phyloP scores from a whole-genome alignment of 2,329 filamentous ascomycete genomes.

The Arthrobotrys conoides region DNA sequence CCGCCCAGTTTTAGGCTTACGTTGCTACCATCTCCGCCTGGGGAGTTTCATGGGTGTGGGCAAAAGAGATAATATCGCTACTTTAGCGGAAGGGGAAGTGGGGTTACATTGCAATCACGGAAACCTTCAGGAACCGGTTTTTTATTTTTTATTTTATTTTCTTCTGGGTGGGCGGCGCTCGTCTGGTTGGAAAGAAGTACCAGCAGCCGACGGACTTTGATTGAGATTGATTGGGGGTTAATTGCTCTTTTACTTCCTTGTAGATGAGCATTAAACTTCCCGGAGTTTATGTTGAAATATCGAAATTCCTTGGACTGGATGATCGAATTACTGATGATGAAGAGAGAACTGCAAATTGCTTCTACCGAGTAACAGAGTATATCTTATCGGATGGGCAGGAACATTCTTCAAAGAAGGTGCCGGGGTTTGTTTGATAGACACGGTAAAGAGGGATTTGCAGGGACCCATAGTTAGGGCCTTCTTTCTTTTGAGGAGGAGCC shows the following conservation, averaged over 20 bases:
- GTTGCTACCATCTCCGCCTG: conserved; percentile 19
- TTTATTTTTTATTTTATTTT: background rate
- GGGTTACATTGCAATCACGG: conserved; percentile 41
- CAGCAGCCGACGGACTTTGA: conserved; percentile 19
- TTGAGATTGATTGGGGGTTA: conserved; percentile 38
- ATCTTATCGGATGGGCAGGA: conserved; percentile 48
- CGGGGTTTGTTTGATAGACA: conserved; percentile 59
- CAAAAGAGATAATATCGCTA: background rate
- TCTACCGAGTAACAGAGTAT: conserved; percentile 3
- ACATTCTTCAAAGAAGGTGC: conserved; percentile 11
- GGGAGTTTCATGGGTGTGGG: conserved; percentile 17
- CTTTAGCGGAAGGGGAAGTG: conserved; percentile 26
- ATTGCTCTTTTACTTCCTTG: conserved; percentile 1
- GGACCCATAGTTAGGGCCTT: background rate
- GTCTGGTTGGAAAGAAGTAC: conserved; percentile 28
- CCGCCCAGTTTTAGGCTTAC: conserved; percentile 27
- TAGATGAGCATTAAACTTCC: conserved; percentile 17
- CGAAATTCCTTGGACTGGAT: background rate
- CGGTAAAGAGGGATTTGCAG: conserved; percentile 50
- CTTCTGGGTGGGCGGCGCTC: conserved; percentile 23
- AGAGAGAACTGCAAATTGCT: conserved; percentile 14
- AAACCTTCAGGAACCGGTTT: conserved; percentile 5
- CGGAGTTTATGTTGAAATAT: background rate
- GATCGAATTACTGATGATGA: conserved; percentile 12
- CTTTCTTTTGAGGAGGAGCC: background rate